A percentile compares a stretch with the other conserved stretches of the same genome.
phyloP scores from a whole-genome alignment of 768 basidiomycete genomes.

The Tulasnella sp. region DNA sequence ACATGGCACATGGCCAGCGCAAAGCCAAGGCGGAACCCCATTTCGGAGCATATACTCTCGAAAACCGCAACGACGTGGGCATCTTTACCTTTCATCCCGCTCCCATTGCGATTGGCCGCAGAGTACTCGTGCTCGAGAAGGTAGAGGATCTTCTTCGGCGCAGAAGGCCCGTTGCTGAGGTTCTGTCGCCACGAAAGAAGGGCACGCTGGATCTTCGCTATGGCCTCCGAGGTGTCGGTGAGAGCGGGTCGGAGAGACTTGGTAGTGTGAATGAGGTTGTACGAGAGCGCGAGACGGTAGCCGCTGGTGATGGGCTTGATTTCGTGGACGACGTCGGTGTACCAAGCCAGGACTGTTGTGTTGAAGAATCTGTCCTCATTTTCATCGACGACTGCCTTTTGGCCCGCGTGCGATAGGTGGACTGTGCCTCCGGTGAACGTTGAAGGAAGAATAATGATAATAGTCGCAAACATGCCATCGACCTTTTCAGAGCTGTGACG shows the following conservation, averaged over 20 bases:
- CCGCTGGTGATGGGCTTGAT: constrained; percentile 39
- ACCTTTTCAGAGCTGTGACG: constrained; percentile 34
- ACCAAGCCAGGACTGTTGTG: constrained; percentile 38
- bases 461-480: constrained; percentile 41
- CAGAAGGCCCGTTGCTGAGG: neutral
- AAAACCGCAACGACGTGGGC: constrained; percentile 25
- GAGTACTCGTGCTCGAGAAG: constrained; percentile 30
- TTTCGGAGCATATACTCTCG: constrained; percentile 25
- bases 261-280: constrained; percentile 33
- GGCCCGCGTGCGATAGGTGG: constrained; percentile 31
- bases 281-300: constrained; percentile 40
- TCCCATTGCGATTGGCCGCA: constrained; percentile 20
- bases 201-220: constrained; percentile 22
- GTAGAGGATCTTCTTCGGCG: constrained; percentile 23
- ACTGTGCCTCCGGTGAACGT: constrained; percentile 36
- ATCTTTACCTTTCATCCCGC: constrained; percentile 32
- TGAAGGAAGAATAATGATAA: constrained; percentile 38
- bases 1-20: constrained; percentile 26
- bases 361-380: constrained; percentile 22
- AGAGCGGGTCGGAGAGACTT: neutral
- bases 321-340: constrained; percentile 42
- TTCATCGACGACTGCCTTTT: constrained; percentile 28
- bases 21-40: constrained; percentile 29
- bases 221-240: neutral
- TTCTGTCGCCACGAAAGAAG: constrained; percentile 29